Conservation (phyloP, 352 stramenopile genomes). For the Globisporangium paroecandrum region DNA sequence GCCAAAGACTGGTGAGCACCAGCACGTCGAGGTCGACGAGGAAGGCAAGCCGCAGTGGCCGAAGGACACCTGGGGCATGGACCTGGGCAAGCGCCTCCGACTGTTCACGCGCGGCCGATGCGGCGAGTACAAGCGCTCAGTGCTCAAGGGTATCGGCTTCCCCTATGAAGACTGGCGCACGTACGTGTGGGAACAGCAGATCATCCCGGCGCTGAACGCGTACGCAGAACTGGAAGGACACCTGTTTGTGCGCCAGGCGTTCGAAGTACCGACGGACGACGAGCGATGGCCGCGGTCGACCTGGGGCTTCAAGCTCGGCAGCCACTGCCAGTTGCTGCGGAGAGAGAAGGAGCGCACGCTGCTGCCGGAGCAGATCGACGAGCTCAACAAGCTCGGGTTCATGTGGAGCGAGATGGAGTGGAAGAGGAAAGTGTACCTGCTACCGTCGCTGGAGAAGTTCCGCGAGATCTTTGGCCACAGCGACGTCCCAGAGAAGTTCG, state of each 20-base stretch:
- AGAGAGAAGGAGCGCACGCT: constrained; percentile 45
- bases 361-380: constrained; percentile 23
- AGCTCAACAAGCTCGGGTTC: constrained; percentile 61
- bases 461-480: constrained; percentile 33
- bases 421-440: constrained; percentile 59
- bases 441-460: constrained; percentile 38
- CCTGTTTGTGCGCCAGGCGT: constrained; percentile 88
- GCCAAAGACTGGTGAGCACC: neutral
- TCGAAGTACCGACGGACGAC: constrained; percentile 74
- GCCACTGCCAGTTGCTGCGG: constrained; percentile 88
- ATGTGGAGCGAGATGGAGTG: constrained; percentile 67
- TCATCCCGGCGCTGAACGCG: constrained; percentile 64
- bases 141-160: constrained; percentile 65
- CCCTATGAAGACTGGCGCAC: constrained; percentile 62
- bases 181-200: constrained; percentile 71
- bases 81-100: constrained; percentile 47
- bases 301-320: constrained; percentile 88
- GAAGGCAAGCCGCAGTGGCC: constrained; percentile 37
- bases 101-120: constrained; percentile 58
- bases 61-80: constrained; percentile 39
- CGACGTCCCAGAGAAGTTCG: constrained; percentile 35
- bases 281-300: constrained; percentile 78
- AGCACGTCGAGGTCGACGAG: constrained; percentile 5
- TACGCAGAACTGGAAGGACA: constrained; percentile 90
- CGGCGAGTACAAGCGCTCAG: constrained; percentile 50